These are phyloP conservation scores for Plantago elongata DNA, from an alignment of 257 asterid genomes.

Conservation along the genomic window DNA sequence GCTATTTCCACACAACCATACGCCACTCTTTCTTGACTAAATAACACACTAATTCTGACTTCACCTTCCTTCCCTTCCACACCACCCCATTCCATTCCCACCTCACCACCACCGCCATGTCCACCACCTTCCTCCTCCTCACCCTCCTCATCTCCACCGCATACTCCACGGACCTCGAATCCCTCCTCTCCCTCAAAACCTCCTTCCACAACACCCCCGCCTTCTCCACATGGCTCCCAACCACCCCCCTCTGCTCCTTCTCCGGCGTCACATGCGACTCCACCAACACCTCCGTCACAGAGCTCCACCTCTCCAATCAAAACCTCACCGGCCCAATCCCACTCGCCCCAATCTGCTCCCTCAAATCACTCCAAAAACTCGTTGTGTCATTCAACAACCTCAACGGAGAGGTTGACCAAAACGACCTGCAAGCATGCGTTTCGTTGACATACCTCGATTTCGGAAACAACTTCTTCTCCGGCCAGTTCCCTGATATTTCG, in stretches of 20 bases:
- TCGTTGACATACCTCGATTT: conserved; percentile 53
- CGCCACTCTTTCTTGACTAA: too few species aligned
- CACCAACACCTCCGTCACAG: conserved; percentile 36
- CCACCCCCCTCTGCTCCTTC: conserved; percentile 34
- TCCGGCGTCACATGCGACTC: conserved; percentile 55
- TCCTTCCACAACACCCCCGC: conserved; percentile 39
- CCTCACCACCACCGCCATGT: conserved; percentile 21
- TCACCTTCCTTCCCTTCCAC: too few species aligned
- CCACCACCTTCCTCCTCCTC: conserved; percentile 24
- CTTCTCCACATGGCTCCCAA: conserved; percentile 58
- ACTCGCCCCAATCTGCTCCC: conserved; percentile 41
- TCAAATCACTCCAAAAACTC: conserved; percentile 52
- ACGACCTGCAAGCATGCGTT: conserved; percentile 43
- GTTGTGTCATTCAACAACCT: conserved; percentile 51
- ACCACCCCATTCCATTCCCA: neutral
- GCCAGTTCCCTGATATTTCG: conserved; percentile 52
- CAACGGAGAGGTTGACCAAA: conserved; percentile 29
- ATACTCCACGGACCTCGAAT: conserved; percentile 50
- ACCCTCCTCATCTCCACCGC: conserved; percentile 25
- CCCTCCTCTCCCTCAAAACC: conserved; percentile 51
- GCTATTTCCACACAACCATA: too few species aligned
- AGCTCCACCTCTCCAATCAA: conserved; percentile 54
- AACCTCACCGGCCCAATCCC: conserved; percentile 50
- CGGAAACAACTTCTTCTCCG: conserved; percentile 59
- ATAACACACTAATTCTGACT: too few species aligned